phyloP scores from a whole-genome alignment of 2,329 filamentous ascomycete genomes.

The Exserohilum rostratum region DNA sequence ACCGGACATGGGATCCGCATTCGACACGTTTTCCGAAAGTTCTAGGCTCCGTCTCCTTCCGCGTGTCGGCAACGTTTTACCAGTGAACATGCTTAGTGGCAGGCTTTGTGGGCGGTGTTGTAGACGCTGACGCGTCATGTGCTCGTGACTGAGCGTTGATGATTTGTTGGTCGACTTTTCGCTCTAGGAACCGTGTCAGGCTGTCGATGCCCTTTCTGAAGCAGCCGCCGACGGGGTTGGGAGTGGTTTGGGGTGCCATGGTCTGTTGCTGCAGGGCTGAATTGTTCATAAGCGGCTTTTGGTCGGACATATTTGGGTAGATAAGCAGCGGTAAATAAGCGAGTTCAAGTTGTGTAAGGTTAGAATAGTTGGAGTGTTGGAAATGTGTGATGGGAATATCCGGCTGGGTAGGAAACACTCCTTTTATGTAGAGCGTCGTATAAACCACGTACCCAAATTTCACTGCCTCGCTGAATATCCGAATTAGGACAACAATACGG shows the following conservation, averaged over 20 bases:
- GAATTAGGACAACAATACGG: background rate
- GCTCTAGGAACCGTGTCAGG: slow-evolving; percentile 12
- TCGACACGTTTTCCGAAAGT: no score
- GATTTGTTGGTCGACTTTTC: slow-evolving; percentile 21
- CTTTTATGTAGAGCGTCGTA: background rate
- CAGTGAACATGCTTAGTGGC: background rate
- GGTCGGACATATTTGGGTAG: no score
- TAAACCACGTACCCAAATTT: background rate
- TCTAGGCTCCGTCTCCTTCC: no score
- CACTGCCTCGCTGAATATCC: background rate
- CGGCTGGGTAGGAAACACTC: no score
- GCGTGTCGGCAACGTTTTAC: background rate
- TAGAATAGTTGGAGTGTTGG: no score
- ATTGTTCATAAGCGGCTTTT: background rate
- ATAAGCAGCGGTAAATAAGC: no score
- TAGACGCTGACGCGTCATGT: slow-evolving; percentile 3
- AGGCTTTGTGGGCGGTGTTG: background rate
- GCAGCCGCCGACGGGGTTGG: background rate
- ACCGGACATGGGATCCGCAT: no score
- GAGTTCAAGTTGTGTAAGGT: no score
- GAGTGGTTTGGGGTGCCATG: background rate
- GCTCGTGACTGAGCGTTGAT: slow-evolving; percentile 17
- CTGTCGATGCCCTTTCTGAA: slow-evolving; percentile 18
- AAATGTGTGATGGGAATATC: no score
- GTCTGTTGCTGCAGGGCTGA: background rate